Conservation (phyloP, 176 grass and related monocot species). For the Eremochloa ophiuroides region DNA sequence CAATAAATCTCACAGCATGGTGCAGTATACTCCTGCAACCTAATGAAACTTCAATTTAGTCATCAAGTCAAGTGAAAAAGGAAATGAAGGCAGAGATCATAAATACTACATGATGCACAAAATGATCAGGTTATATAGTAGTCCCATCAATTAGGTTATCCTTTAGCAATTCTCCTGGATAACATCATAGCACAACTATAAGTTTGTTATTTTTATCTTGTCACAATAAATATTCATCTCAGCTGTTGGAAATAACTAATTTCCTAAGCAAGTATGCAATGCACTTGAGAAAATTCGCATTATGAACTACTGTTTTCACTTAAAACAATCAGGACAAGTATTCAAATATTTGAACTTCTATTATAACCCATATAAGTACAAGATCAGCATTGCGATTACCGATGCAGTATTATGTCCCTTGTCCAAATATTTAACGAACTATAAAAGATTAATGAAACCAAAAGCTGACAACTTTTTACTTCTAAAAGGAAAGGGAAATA, state of each 20-base stretch:
- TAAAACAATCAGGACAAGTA: neutral
- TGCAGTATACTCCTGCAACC: neutral
- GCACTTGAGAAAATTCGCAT: neutral
- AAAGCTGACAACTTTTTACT: slow-evolving; percentile 6
- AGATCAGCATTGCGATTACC: neutral
- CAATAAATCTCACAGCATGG: neutral
- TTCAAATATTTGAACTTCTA: neutral
- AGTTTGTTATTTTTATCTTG: neutral
- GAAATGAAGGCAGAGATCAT: neutral
- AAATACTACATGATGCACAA: neutral
- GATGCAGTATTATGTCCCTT: neutral
- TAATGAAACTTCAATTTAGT: neutral
- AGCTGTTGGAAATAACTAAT: neutral
- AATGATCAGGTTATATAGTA: neutral
- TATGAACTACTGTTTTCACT: neutral
- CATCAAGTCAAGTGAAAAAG: neutral
- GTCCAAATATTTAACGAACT: slow-evolving; percentile 2
- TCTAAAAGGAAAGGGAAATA: slow-evolving; percentile 14
- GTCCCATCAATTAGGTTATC: neutral
- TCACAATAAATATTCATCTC: neutral
- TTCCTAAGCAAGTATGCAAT: neutral
- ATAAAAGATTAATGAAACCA: slow-evolving; percentile 12
- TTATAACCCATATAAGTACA: neutral
- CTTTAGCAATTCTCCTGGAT: neutral
- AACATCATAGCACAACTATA: neutral